phyloP scores from a whole-genome alignment of 129 eudicot species.

The Apium graveolens region DNA sequence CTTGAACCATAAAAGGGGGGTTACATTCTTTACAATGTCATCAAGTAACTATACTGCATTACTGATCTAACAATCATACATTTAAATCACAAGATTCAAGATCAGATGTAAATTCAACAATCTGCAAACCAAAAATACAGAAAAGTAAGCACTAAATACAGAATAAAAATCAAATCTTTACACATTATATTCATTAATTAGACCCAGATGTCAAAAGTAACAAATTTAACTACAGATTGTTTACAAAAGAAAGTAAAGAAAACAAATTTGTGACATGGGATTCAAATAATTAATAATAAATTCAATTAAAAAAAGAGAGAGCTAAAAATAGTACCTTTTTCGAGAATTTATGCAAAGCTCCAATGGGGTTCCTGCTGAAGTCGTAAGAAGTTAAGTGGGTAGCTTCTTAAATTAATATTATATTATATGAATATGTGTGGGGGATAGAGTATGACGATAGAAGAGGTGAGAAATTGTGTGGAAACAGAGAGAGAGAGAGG shows the following conservation, averaged over 20 bases:
- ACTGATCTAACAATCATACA: background rate
- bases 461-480: too few species aligned
- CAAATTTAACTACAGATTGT: background rate
- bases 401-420: too few species aligned
- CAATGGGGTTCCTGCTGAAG: background rate
- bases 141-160: background rate
- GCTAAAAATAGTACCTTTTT: background rate
- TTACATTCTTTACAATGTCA: background rate
- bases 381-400: background rate
- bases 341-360: background rate
- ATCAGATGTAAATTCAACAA: background rate
- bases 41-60: background rate
- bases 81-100: background rate
- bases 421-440: too few species aligned
- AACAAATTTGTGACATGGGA: background rate
- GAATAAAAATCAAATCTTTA: background rate
- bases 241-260: background rate
- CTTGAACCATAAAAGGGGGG: slow-evolving; percentile 1
- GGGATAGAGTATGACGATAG: too few species aligned
- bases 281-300: background rate
- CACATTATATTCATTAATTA: background rate
- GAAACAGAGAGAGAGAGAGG: too few species aligned
- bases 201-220: background rate
- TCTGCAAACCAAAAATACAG: background rate
- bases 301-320: background rate